phyloP scores from a whole-genome alignment of 177 flowering plant species.

The Vitis hybrid region DNA sequence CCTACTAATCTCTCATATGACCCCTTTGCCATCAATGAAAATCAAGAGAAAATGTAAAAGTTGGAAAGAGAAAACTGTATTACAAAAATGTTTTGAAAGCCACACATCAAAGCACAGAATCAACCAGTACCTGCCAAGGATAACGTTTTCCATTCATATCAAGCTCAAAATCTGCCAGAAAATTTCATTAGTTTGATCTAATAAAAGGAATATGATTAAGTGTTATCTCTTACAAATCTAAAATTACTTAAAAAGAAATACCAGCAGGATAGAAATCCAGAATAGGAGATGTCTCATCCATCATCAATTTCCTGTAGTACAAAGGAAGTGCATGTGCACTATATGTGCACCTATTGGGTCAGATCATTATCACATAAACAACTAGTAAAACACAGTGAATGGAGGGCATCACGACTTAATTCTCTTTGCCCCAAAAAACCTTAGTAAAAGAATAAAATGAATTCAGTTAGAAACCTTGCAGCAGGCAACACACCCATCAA shows the following conservation, averaged over 20 bases:
- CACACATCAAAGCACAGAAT: not conserved
- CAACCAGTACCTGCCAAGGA: constrained; percentile 48
- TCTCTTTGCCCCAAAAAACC: too few species aligned
- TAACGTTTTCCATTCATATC: constrained; percentile 51
- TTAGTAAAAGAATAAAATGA: not conserved
- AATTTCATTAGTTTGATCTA: not conserved
- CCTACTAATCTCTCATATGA: too few species aligned
- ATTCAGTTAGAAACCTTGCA: constrained; percentile 38
- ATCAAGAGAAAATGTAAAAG: too few species aligned
- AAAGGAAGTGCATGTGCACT: constrained; percentile 60
- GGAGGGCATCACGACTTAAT: too few species aligned
- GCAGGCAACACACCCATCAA: constrained; percentile 63
- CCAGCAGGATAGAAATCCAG: constrained; percentile 53
- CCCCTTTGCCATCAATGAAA: too few species aligned
- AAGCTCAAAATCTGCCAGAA: constrained; percentile 48
- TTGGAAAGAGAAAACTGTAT: not conserved
- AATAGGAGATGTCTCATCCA: constrained; percentile 45
- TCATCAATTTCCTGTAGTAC: constrained; percentile 48
- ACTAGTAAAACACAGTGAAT: too few species aligned
- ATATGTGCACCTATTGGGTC: constrained; percentile 13
- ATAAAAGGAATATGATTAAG: not conserved
- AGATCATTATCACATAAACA: not conserved
- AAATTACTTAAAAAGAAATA: constrained; percentile 2
- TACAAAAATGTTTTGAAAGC: not conserved
- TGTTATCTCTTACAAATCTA: too few species aligned